These are phyloP conservation scores for Ogataea methanolica DNA, from an alignment of 805 yeast genomes.

Conservation along the genomic window DNA sequence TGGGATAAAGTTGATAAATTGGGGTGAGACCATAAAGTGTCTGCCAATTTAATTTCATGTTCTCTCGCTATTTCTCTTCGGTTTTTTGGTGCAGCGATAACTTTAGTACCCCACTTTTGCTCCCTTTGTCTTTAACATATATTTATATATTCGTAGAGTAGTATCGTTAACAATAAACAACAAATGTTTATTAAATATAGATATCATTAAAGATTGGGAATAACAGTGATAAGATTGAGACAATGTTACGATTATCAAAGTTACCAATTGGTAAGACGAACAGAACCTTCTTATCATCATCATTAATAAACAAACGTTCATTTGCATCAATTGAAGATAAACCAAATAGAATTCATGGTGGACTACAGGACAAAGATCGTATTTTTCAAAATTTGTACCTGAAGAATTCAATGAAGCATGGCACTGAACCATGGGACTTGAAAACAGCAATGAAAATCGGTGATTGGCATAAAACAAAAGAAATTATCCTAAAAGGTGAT, in stretches of 20 bases:
- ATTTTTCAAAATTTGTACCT: constrained; percentile 78
- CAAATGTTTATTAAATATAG: neutral
- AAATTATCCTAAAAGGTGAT: constrained; percentile 76
- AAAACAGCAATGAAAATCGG: constrained; percentile 76
- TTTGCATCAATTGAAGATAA: constrained; percentile 43
- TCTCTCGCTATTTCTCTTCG: too few relatives aligned
- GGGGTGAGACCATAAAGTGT: neutral
- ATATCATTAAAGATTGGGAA: too few relatives aligned
- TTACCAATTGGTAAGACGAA: constrained; percentile 45
- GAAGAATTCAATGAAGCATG: constrained; percentile 50
- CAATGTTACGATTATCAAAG: neutral
- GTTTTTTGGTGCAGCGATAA: too few relatives aligned
- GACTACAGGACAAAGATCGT: constrained; percentile 76
- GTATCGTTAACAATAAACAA: neutral
- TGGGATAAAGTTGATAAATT: neutral
- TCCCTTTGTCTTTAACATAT: neutral
- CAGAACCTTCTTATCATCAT: neutral
- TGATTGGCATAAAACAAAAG: constrained; percentile 91
- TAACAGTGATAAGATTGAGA: too few relatives aligned
- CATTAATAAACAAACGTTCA: constrained; percentile 8
- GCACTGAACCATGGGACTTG: constrained; percentile 51
- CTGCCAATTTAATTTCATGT: neutral
- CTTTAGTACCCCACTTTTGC: constrained; percentile 9
- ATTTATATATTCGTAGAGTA: constrained; percentile 47
- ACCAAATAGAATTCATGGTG: constrained; percentile 61